These are phyloP conservation scores for Grigorovia jiainica DNA, from an alignment of 805 yeast genomes.

Conservation along the genomic window DNA sequence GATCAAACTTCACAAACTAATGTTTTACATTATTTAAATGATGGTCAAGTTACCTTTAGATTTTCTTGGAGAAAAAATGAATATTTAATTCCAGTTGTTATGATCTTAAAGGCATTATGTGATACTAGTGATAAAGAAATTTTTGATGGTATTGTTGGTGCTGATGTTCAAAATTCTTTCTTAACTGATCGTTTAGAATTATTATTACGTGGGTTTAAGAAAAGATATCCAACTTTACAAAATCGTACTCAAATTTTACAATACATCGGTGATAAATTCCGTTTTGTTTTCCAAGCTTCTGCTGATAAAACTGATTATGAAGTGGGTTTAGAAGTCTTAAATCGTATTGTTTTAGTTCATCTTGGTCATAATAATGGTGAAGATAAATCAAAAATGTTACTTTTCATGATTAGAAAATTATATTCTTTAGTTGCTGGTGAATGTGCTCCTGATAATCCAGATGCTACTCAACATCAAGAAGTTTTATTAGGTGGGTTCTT, in stretches of 20 bases:
- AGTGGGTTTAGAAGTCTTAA: constrained; percentile 78
- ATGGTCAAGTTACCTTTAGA: constrained; percentile 93
- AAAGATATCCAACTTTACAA: constrained; percentile 52
- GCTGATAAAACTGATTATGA: constrained; percentile 83
- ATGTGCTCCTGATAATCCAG: constrained; percentile 95
- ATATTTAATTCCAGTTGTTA: constrained; percentile 83
- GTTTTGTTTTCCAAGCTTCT: constrained; percentile 84
- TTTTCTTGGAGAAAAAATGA: constrained; percentile 97
- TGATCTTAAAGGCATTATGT: constrained; percentile 81
- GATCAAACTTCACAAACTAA: constrained; percentile 97
- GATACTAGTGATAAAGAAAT: constrained; percentile 93
- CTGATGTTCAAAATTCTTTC: constrained; percentile 80
- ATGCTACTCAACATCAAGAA: constrained; percentile 98
- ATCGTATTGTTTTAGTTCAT: constrained; percentile 84
- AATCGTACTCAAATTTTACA: constrained; percentile 86
- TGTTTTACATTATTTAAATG: constrained; percentile 89
- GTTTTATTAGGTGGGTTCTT: constrained; percentile 90
- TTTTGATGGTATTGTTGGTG: constrained; percentile 91
- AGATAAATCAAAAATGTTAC: constrained; percentile 79
- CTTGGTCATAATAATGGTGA: constrained; percentile 44
- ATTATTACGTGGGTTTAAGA: constrained; percentile 78
- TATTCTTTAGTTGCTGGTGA: constrained; percentile 95
- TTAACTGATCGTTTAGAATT: constrained; percentile 96
- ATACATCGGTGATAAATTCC: constrained; percentile 89
- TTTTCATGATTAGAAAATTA: constrained; percentile 92